phyloP scores from a whole-genome alignment of 805 yeast genomes.

The Yamadazyma sp. region DNA sequence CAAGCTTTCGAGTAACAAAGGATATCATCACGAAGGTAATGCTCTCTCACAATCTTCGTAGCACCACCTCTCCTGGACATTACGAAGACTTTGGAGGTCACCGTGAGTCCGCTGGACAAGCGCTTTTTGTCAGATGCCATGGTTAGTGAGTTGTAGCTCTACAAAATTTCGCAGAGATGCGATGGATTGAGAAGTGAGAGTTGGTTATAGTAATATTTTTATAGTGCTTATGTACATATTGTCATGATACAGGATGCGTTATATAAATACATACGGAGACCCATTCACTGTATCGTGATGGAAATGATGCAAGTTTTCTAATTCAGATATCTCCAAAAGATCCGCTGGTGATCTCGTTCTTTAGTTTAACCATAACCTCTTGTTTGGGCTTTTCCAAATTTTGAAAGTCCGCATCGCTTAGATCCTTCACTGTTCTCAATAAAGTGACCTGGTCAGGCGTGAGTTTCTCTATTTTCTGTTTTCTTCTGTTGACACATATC shows the following conservation, averaged over 20 bases:
- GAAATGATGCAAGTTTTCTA: not conserved
- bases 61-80: constrained; percentile 89
- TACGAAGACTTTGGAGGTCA: constrained; percentile 87
- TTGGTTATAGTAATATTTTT: not conserved
- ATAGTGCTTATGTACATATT: too few species aligned
- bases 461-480: constrained; percentile 28
- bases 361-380: constrained; percentile 20
- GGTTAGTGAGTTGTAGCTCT: constrained; percentile 21
- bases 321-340: constrained; percentile 22
- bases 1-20: constrained; percentile 85
- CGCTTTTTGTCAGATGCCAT: too few species aligned
- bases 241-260: too few species aligned
- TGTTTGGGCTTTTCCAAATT: constrained; percentile 26
- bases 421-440: constrained; percentile 26
- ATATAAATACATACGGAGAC: not conserved
- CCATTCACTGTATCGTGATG: not conserved
- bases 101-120: constrained; percentile 51
- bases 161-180: too few species aligned
- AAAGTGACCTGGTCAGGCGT: constrained; percentile 32
- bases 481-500: constrained; percentile 34
- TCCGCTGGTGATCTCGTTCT: constrained; percentile 26
- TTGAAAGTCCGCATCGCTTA: constrained; percentile 31
- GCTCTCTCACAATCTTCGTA: constrained; percentile 88
- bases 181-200: constrained; percentile 5
- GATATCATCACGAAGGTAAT: constrained; percentile 86